phyloP scores from a whole-genome alignment of 176 grass and related monocot species.

The Musa beccarii region DNA sequence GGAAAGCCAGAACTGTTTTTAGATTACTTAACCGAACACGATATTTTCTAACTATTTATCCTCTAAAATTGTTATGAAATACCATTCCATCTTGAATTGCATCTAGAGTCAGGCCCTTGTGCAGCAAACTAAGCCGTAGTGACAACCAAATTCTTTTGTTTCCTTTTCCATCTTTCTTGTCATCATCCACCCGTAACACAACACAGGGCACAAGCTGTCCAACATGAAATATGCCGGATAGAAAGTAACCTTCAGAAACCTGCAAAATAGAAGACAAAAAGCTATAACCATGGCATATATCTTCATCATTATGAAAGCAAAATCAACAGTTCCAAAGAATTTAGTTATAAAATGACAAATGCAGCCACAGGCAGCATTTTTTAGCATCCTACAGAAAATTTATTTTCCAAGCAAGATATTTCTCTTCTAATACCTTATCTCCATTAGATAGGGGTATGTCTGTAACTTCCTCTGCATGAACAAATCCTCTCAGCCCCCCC shows the following conservation, averaged over 20 bases:
- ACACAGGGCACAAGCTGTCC: constrained; percentile 82
- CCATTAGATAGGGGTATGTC: constrained; percentile 34
- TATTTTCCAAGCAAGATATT: neutral
- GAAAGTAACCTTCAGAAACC: constrained; percentile 52
- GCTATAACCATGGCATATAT: neutral
- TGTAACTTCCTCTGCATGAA: constrained; percentile 59
- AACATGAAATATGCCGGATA: constrained; percentile 55
- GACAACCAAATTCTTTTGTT: constrained; percentile 76
- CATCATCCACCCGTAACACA: constrained; percentile 66
- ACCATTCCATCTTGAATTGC: constrained; percentile 95
- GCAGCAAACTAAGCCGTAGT: constrained; percentile 59
- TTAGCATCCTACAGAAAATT: neutral
- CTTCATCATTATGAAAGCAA: neutral
- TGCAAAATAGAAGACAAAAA: constrained; percentile 29
- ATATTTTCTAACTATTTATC: neutral
- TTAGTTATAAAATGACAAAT: neutral
- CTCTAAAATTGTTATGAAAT: constrained; percentile 9
- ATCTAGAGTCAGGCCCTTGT: constrained; percentile 85
- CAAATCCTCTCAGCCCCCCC: constrained; percentile 84
- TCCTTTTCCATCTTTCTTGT: constrained; percentile 83
- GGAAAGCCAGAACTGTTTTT: no score
- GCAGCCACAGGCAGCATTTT: no score
- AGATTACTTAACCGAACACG: neutral
- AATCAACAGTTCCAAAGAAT: neutral
- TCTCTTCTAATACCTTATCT: constrained; percentile 32